Evolutionary conservation across 163 green algal species (phyloP), one percentile per base, ranked within the genome.

Genomic region (Scenedesmus sp.): DNA sequence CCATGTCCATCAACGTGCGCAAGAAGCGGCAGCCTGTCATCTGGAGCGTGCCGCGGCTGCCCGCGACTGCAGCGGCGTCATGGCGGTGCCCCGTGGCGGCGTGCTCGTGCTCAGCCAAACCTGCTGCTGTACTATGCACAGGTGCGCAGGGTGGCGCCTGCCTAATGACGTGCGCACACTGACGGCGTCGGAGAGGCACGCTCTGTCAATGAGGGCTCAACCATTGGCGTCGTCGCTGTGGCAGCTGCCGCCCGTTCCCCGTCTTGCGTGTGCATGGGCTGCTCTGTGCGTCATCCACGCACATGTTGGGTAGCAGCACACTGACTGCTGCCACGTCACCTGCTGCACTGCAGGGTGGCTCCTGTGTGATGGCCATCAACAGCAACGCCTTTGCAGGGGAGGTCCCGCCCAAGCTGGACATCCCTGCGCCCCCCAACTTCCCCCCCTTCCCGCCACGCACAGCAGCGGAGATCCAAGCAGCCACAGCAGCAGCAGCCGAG

Each of bases 51-150:
- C 53, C 92, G 3, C 68, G 89, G 0, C 92, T 99, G 73, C 98
- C 98, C 1, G 92, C 73, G 96, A 99, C 85, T 92, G 94, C n/a
- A 96, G 95, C 76, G 53, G 81, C 43, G 78, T 99, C 22, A 81
- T 95, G 35, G 79, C 98, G 35, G 96, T 96, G 61, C 97, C 96
- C 0, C 56, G 89, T n/a, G 96, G 97, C n/a, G 98, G 97, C 6
- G 97, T 95, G 26, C 91, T 99, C 43, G 95, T 99, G 56, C 89
- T 99, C 18, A 97, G 93, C 73, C 90, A 94, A 95, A 96, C 91
- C 91, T 97, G 15, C 78, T 99, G 43, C 85, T 98, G 51, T 97
- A 97, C 91, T 95, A 96, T 76, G 94, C 88, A 5, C 96, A 98
- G 95, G 80, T 83, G 35, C 35, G 35, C 24, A 43, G 26, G 0